Conservation (phyloP, 2,329 filamentous ascomycete species). For the Ascomycota sp. region DNA sequence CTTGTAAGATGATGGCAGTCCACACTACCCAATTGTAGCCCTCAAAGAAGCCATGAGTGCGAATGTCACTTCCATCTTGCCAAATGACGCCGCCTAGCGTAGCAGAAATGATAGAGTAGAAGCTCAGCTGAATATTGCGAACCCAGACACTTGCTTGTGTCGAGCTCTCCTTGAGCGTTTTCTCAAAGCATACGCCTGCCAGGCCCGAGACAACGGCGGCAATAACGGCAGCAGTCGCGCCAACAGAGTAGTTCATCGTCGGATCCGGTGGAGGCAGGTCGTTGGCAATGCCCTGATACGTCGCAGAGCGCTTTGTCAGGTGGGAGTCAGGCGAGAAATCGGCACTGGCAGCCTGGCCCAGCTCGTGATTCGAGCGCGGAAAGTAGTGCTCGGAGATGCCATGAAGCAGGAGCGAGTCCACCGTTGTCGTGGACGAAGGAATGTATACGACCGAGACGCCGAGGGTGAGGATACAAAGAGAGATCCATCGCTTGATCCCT, state of each 20-base stretch:
- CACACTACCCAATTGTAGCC: slow-evolving; percentile 90
- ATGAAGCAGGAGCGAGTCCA: slow-evolving; percentile 38
- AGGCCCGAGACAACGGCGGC: slow-evolving; percentile 67
- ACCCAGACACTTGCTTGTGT: slow-evolving; percentile 69
- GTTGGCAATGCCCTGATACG: slow-evolving; percentile 71
- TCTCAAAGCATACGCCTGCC: slow-evolving; percentile 76
- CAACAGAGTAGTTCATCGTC: slow-evolving; percentile 58
- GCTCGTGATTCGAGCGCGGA: slow-evolving; percentile 58
- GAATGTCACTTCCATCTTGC: slow-evolving; percentile 70
- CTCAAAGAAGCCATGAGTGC: slow-evolving; percentile 74
- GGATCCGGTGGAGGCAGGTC: slow-evolving; percentile 25
- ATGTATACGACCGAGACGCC: slow-evolving; percentile 77
- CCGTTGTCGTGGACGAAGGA: slow-evolving; percentile 35
- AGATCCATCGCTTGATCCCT: slow-evolving; percentile 55
- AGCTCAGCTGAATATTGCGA: slow-evolving; percentile 81
- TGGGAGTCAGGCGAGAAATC: slow-evolving; percentile 6
- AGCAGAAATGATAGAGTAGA: slow-evolving; percentile 83
- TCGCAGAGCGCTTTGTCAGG: slow-evolving; percentile 50
- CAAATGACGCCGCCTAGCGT: slow-evolving; percentile 71
- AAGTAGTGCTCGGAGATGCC: slow-evolving; percentile 49
- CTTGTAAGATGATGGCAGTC: slow-evolving; percentile 66
- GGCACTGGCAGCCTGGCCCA: slow-evolving; percentile 30
- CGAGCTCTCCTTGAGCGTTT: slow-evolving; percentile 72
- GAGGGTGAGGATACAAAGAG: slow-evolving; percentile 56
- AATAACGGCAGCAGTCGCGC: slow-evolving; percentile 56